A percentile compares a stretch with the other conserved stretches of the same genome.
Evolutionary conservation across 2,329 filamentous ascomycete species (phyloP).

Genomic region (Neurospora crassa): DNA sequence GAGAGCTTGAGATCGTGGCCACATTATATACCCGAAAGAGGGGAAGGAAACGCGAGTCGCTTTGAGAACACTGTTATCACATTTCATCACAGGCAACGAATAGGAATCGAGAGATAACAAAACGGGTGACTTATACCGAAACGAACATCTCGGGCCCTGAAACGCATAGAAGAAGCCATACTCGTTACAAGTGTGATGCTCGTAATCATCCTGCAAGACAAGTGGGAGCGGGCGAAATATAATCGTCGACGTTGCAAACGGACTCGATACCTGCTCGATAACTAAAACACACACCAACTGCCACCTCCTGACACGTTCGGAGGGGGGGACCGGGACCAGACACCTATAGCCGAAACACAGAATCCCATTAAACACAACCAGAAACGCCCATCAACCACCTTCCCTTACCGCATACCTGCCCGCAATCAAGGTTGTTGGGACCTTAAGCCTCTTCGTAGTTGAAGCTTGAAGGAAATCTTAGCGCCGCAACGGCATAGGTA

Average conservation of each 20-base stretch:
- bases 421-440: not conserved
- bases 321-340: not conserved
- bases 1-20: not conserved
- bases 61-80: not conserved
- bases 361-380: slow-evolving; percentile 7
- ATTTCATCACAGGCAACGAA: not conserved
- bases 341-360: not conserved
- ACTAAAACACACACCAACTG: not conserved
- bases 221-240: not conserved
- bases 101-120: not conserved
- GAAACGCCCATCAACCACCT: slow-evolving; percentile 3
- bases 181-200: not conserved
- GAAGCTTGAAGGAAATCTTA: slow-evolving; percentile 23
- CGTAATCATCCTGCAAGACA: not conserved
- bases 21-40: not conserved
- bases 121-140: not conserved
- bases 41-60: not conserved
- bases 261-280: not conserved
- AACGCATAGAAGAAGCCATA: not conserved
- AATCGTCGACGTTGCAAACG: not conserved
- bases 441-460: slow-evolving; percentile 31
- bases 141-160: not conserved
- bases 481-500: slow-evolving; percentile 1
- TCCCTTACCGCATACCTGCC: not conserved
- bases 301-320: not conserved